Conservation (phyloP, 1,284 basidiomycete species). For the Hortiboletus rubellus region DNA sequence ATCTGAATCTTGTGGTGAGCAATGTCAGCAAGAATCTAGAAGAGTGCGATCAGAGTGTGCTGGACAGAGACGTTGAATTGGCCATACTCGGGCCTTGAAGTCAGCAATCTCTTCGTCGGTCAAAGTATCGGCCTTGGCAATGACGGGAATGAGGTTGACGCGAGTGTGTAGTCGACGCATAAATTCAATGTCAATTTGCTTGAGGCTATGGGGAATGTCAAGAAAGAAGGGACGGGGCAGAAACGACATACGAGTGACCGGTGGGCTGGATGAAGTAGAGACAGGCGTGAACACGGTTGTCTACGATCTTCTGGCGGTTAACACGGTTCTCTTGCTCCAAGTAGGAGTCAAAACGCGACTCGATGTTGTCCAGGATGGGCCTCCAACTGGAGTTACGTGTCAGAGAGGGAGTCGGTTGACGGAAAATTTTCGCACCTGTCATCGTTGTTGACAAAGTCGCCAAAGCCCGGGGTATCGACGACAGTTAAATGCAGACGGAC, state of each 20-base stretch:
- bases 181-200: constrained; percentile 96
- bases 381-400: constrained; percentile 71
- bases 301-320: constrained; percentile 83
- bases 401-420: neutral
- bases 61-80: neutral
- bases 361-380: constrained; percentile 96
- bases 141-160: constrained; percentile 96
- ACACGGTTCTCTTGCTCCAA: constrained; percentile 98
- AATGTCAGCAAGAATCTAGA: constrained; percentile 89
- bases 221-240: neutral
- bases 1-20: constrained; percentile 92
- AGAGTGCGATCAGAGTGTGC: neutral
- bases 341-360: constrained; percentile 93
- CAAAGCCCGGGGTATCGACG: constrained; percentile 95
- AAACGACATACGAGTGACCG: constrained; percentile 82
- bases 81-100: constrained; percentile 86
- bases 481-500: constrained; percentile 95
- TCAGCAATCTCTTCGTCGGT: constrained; percentile 91
- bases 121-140: constrained; percentile 95
- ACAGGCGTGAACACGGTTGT: constrained; percentile 91
- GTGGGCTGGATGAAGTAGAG: constrained; percentile 98
- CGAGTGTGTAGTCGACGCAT: constrained; percentile 95
- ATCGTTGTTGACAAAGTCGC: constrained; percentile 98
- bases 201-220: constrained; percentile 58
- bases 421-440: constrained; percentile 64